phyloP scores from a whole-genome alignment of 2,329 filamentous ascomycete genomes.

The Westerdykella aurantiaca region DNA sequence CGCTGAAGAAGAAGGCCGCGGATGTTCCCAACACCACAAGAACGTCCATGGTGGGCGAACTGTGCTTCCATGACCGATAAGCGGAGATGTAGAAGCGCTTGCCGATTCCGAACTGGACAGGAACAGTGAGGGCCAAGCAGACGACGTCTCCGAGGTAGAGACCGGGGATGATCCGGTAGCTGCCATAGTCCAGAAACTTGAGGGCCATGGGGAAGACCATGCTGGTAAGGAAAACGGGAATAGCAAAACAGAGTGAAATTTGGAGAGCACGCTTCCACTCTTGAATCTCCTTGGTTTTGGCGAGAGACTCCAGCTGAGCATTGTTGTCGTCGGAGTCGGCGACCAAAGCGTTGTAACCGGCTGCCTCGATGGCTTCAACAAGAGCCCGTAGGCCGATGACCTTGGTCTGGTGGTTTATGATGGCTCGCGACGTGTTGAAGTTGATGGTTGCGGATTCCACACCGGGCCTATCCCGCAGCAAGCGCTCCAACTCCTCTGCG shows the following conservation, averaged over 20 bases:
- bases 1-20: slow-evolving; percentile 92
- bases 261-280: slow-evolving; percentile 84
- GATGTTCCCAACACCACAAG: slow-evolving; percentile 90
- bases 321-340: slow-evolving; percentile 93
- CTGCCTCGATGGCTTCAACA: slow-evolving; percentile 74
- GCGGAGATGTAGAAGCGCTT: slow-evolving; percentile 89
- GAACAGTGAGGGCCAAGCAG: slow-evolving; percentile 78
- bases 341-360: slow-evolving; percentile 81
- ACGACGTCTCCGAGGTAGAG: slow-evolving; percentile 84
- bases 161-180: slow-evolving; percentile 60
- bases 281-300: slow-evolving; percentile 92
- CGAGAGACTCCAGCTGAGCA: slow-evolving; percentile 88
- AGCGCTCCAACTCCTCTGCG: slow-evolving; percentile 66
- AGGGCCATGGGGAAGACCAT: slow-evolving; percentile 91
- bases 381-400: slow-evolving; percentile 73
- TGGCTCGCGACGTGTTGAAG: slow-evolving; percentile 66
- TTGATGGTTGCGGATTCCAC: slow-evolving; percentile 69
- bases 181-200: slow-evolving; percentile 70
- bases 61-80: slow-evolving; percentile 87
- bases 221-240: slow-evolving; percentile 86
- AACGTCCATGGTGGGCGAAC: slow-evolving; percentile 95
- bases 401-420: slow-evolving; percentile 65
- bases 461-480: slow-evolving; percentile 60
- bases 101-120: slow-evolving; percentile 93
- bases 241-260: slow-evolving; percentile 70